These are phyloP conservation scores for Dothideomycetes sp. DNA, from an alignment of 2,329 filamentous ascomycete species.

Conservation along the genomic window DNA sequence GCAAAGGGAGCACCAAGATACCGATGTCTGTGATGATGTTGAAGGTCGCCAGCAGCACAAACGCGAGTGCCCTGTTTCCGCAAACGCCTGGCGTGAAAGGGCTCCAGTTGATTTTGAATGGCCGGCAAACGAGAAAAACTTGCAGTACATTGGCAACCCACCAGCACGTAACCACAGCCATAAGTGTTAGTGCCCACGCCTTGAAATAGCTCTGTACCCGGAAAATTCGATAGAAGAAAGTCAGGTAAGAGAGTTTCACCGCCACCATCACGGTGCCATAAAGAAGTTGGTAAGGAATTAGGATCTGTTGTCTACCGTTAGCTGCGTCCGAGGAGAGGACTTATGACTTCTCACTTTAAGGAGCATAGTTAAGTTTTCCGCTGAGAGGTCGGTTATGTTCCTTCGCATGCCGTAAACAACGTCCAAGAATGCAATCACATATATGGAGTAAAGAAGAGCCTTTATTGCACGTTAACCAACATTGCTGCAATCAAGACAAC, in stretches of 20 bases:
- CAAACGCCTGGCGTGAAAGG: background rate
- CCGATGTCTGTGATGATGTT: background rate
- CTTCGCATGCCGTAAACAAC: background rate
- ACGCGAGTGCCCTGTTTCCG: background rate
- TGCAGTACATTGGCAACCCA: background rate
- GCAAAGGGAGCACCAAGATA: background rate
- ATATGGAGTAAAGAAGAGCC: no score
- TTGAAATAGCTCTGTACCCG: background rate
- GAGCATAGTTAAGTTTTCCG: background rate
- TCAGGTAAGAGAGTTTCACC: background rate
- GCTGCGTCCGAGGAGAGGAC: background rate
- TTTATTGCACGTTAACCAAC: no score
- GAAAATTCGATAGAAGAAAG: background rate
- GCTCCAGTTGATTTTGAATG: background rate
- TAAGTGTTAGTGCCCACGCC: background rate
- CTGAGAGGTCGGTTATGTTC: background rate
- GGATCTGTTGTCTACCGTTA: no score
- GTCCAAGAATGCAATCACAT: no score
- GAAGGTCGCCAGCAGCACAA: background rate
- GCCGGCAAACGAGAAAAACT: background rate
- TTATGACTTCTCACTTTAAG: background rate
- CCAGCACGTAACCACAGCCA: background rate
- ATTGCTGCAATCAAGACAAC: no score
- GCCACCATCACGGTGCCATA: background rate
- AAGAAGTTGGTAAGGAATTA: background rate